A percentile compares a stretch with the other conserved stretches of the same genome.
Conservation (phyloP, 1,139 yeast species). For the Lizanozyma gosingica region DNA sequence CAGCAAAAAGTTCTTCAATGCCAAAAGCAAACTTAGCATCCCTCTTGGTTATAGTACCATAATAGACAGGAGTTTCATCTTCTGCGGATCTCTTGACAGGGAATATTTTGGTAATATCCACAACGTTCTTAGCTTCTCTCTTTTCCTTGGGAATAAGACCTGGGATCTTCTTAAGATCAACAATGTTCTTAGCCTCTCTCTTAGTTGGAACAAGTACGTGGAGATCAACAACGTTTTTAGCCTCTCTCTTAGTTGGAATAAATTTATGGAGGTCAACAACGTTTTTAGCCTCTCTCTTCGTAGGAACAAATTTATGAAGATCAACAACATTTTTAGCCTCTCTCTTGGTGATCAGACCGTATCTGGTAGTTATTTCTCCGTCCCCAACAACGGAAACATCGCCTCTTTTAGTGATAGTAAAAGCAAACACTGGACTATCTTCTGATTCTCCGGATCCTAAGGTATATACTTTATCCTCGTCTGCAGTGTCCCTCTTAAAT, state of each 20-base stretch:
- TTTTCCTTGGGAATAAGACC: neutral
- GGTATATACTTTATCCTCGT: neutral
- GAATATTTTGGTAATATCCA: too few species aligned
- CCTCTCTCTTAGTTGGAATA: neutral
- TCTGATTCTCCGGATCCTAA: neutral
- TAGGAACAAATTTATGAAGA: neutral
- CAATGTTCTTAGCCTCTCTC: neutral
- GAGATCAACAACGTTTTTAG: neutral
- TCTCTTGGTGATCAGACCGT: neutral
- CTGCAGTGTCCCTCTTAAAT: neutral
- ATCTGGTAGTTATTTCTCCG: neutral
- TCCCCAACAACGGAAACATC: neutral
- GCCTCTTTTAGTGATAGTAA: neutral
- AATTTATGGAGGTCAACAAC: neutral
- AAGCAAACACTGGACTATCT: neutral
- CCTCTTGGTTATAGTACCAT: neutral
- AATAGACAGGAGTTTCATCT: neutral
- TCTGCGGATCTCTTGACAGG: too few species aligned
- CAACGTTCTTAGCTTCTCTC: neutral
- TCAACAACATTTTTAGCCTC: neutral
- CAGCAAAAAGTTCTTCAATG: neutral
- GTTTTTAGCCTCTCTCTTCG: neutral
- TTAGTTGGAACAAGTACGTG: neutral
- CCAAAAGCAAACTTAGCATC: neutral
- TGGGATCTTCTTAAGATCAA: neutral